Conservation (phyloP, 1,284 basidiomycete genomes). For the Gomphus sp. region DNA sequence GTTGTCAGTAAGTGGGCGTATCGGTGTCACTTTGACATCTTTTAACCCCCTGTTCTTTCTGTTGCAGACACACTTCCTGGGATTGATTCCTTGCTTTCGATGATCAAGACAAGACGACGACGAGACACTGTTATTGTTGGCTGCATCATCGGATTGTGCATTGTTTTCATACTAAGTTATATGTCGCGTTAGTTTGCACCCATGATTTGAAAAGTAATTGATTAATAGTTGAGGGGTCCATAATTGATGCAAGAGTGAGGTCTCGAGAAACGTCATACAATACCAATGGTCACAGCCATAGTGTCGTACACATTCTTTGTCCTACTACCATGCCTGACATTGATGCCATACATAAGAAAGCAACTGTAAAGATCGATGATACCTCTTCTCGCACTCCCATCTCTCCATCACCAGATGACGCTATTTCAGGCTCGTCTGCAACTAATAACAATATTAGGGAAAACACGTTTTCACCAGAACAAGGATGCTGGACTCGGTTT, state of each 20-base stretch:
- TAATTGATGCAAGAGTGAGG: too few relatives aligned
- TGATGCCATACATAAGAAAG: not conserved
- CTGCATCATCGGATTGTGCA: conserved; percentile 76
- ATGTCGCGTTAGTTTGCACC: conserved; percentile 38
- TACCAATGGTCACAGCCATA: not conserved
- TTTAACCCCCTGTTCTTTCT: not conserved
- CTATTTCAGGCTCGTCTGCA: not conserved
- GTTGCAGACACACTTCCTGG: conserved; percentile 79
- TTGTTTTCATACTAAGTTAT: conserved; percentile 74
- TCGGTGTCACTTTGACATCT: not conserved
- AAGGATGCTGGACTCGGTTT: conserved; percentile 10
- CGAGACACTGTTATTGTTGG: conserved; percentile 90
- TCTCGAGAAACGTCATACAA: not conserved
- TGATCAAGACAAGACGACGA: conserved; percentile 87
- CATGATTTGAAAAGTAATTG: not conserved
- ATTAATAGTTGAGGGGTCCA: too few relatives aligned
- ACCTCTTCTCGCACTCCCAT: not conserved
- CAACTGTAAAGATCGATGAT: not conserved
- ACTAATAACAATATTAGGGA: conserved; percentile 1
- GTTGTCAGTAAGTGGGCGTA: conserved; percentile 61
- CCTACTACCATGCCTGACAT: too few relatives aligned
- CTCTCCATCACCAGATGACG: not conserved
- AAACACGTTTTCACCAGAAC: conserved; percentile 12
- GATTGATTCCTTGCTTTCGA: conserved; percentile 81
- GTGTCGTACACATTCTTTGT: not conserved